A percentile compares a stretch with the other conserved stretches of the same genome.
Conservation (phyloP, 495 filamentous ascomycete species). For the Bathelium albidoporum region DNA sequence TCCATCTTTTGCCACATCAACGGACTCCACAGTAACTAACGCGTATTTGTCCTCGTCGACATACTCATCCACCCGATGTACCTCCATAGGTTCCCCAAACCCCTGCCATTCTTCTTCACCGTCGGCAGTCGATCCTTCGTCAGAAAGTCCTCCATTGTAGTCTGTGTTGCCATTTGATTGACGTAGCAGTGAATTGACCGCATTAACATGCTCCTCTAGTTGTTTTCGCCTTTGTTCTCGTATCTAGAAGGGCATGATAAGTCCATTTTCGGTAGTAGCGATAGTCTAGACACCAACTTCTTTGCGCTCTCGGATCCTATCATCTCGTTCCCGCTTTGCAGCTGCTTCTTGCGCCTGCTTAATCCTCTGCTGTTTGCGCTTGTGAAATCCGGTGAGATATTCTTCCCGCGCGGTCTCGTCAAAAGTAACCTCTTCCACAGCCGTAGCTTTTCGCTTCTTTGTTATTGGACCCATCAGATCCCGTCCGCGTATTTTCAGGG, state of each 20-base stretch:
- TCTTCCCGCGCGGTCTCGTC: constrained; percentile 66
- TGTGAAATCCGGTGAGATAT: constrained; percentile 91
- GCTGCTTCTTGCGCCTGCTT: constrained; percentile 76
- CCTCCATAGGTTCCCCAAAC: constrained; percentile 35
- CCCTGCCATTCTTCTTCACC: constrained; percentile 53
- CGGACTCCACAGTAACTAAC: constrained; percentile 86
- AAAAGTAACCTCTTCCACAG: constrained; percentile 71
- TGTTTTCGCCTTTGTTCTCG: constrained; percentile 69
- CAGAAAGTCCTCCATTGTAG: constrained; percentile 32
- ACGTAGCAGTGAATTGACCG: constrained; percentile 52
- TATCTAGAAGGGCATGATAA: constrained; percentile 41
- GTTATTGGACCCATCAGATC: not conserved
- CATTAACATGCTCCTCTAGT: constrained; percentile 65
- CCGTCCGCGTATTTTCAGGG: not conserved
- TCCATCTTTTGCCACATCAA: constrained; percentile 66
- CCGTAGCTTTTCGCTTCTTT: constrained; percentile 5
- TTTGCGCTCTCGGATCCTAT: constrained; percentile 59
- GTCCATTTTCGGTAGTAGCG: not conserved
- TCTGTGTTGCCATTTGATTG: constrained; percentile 41
- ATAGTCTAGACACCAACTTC: constrained; percentile 44
- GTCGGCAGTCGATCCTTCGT: constrained; percentile 26
- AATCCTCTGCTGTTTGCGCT: constrained; percentile 74
- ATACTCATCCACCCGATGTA: constrained; percentile 86
- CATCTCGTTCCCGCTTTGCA: constrained; percentile 58
- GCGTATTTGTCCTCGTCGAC: constrained; percentile 93